A percentile compares a stretch with the other conserved stretches of the same genome.
Conservation (phyloP, 2,329 filamentous ascomycete species). For the Cladophialophora psammophila region DNA sequence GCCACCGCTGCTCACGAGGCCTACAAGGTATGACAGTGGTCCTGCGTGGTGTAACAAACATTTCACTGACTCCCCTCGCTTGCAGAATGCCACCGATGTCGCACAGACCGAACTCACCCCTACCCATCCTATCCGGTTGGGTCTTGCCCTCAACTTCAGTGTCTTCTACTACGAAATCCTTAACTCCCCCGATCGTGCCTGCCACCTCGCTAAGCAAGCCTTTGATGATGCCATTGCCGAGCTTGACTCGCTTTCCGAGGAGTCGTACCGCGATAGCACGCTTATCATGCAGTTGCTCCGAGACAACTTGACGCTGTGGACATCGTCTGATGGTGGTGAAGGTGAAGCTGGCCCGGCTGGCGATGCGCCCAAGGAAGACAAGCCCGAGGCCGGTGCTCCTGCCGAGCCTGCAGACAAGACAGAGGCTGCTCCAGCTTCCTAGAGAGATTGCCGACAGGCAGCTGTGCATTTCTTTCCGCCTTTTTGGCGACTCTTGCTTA, state of each 20-base stretch:
- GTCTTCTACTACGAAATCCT: slow-evolving; percentile 99
- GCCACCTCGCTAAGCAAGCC: slow-evolving; percentile 98
- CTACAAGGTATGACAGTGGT: slow-evolving; percentile 78
- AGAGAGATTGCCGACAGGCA: slow-evolving; percentile 27
- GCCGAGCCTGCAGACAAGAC: slow-evolving; percentile 43
- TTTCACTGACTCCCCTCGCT: slow-evolving; percentile 21
- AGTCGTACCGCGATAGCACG: slow-evolving; percentile 98
- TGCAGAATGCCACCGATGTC: slow-evolving; percentile 92
- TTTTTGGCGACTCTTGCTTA: slow-evolving; percentile 30
- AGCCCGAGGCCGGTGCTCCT: slow-evolving; percentile 57
- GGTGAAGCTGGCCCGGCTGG: slow-evolving; percentile 65
- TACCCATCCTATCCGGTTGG: slow-evolving; percentile 96
- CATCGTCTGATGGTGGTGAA: slow-evolving; percentile 88
- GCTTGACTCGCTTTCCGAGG: slow-evolving; percentile 96
- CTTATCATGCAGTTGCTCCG: slow-evolving; percentile 99
- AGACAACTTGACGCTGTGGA: slow-evolving; percentile 98
- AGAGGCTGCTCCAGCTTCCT: slow-evolving; percentile 39
- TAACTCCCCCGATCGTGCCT: slow-evolving; percentile 96
- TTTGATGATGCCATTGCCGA: slow-evolving; percentile 99
- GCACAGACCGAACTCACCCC: slow-evolving; percentile 97
- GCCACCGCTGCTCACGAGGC: slow-evolving; percentile 89
- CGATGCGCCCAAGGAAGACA: slow-evolving; percentile 69
- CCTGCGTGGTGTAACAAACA: background rate
- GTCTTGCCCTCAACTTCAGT: slow-evolving; percentile 97
- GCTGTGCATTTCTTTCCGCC: slow-evolving; percentile 28